Evolutionary conservation across 208 protist species (phyloP), one percentile per base, ranked within the genome.

Genomic region (Leptomonas pyrrhocoris): DNA sequence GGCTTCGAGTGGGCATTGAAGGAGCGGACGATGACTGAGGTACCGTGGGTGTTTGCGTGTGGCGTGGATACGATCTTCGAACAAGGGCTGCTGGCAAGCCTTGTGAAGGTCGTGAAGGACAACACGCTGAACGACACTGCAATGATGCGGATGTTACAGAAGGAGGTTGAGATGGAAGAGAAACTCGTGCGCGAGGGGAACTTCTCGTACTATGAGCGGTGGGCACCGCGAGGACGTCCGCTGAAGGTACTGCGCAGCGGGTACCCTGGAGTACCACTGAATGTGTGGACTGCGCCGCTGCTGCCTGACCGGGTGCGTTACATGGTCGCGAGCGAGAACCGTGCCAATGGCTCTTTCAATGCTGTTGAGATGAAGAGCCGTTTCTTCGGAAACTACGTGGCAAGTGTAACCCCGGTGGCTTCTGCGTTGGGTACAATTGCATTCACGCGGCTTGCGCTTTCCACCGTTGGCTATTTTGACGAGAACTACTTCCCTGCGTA

Each of bases 401-500:
- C 53, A 7, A 74, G 56, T 19, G 63, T 85, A 21, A 74, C 60
- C 15, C 68, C 68, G 13, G 48, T 69, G 42, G 42, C 43, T 15
- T 36, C 27, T 12, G 67, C 59, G 0, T 23, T 79, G 16, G 65
- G 67, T 7, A 79, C 71, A 9, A 45, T 71, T 21, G 65, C 36
- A 15, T 31, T 85, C 28, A 79, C 80, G 25, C 75, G 80, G 6
- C 58, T 81, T 9, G 72, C 72, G 34, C 60, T 85, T 1, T 68
- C 63, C 12, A 69, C 57, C 18, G 72, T 68, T 8, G 80, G 76
- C 15, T 77, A 73, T 49, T 79, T 85, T 48, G 80, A 85, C 53
- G 80, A 85, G 60, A 85, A 85, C 61, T 81, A 62, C 56, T 85
- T 73, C 38, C 80, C 80, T 21, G 73, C 68, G 2, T 81, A 81